Percentiles rank a stretch among this genome's conserved stretches.
Evolutionary conservation across 2,329 filamentous ascomycete genomes (phyloP).

Genomic region (Phialophora verrucosa): DNA sequence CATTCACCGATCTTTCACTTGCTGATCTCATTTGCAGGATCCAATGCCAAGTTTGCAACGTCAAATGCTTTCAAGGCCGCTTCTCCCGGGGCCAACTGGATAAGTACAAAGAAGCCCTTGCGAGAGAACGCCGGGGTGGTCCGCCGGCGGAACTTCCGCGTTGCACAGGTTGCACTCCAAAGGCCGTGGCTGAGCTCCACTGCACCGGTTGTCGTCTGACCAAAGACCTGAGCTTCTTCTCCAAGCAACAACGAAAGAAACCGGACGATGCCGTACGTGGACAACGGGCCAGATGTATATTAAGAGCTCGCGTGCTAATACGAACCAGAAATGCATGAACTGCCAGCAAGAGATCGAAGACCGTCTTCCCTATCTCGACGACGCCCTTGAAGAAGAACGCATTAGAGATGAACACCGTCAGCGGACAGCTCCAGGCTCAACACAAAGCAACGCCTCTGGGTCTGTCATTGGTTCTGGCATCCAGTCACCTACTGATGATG

Average conservation of each 20-base stretch:
- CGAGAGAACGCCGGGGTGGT: conserved; percentile 17
- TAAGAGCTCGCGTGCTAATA: background rate
- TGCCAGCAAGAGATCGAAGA: conserved; percentile 47
- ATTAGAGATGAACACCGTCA: conserved; percentile 34
- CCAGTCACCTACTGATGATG: conserved; percentile 5
- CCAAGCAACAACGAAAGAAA: conserved; percentile 55
- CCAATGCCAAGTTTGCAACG: conserved; percentile 55
- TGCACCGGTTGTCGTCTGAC: conserved; percentile 56
- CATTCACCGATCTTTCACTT: background rate
- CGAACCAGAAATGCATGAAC: conserved; percentile 49
- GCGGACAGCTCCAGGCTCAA: background rate
- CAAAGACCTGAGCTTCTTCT: conserved; percentile 57
- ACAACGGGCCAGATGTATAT: background rate
- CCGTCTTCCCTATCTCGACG: conserved; percentile 40
- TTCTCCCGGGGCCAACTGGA: conserved; percentile 58
- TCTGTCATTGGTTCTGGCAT: conserved; percentile 11
- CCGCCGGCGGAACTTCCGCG: conserved; percentile 41
- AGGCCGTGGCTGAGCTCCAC: conserved; percentile 53
- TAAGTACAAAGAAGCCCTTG: conserved; percentile 35
- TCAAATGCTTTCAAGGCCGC: conserved; percentile 44
- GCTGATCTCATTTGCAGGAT: conserved; percentile 44
- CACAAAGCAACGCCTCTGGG: conserved; percentile 8
- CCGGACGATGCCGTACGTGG: conserved; percentile 53
- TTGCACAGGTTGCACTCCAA: conserved; percentile 55
- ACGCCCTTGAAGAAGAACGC: conserved; percentile 43